Percentiles rank a stretch among this genome's conserved stretches.
phyloP scores from a whole-genome alignment of 139 green algal species.

The Ettlia oleoabundans region DNA sequence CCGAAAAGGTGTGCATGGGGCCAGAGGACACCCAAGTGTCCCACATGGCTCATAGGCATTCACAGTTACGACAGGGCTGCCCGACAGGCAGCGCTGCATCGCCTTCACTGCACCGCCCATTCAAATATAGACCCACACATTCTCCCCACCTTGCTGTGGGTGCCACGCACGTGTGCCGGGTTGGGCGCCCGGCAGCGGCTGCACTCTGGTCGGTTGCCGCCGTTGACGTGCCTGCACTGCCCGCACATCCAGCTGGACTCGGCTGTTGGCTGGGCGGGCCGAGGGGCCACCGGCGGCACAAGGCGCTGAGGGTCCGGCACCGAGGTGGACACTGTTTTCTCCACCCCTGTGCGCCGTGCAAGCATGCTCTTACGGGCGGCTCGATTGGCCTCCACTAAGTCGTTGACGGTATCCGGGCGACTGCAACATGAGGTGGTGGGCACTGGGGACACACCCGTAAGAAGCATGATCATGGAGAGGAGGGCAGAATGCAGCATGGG shows the following conservation, averaged over 20 bases:
- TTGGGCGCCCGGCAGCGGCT: constrained; percentile 10
- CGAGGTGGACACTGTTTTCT: neutral
- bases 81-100: no score
- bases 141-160: constrained; percentile 1
- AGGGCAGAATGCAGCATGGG: no score
- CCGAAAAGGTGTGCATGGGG: no score
- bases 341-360: neutral
- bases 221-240: constrained; percentile 26
- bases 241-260: constrained; percentile 27
- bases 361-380: constrained; percentile 14
- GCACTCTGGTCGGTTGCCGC: neutral
- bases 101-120: no score
- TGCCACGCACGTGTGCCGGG: neutral
- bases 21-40: no score
- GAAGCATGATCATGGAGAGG: no score
- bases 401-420: neutral
- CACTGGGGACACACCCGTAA: no score
- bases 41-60: no score
- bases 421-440: neutral
- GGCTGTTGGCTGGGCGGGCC: neutral
- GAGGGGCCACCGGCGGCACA: neutral
- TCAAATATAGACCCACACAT: no score
- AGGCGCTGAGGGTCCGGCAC: constrained; percentile 25
- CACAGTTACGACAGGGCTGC: no score
- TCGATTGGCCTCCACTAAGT: constrained; percentile 27